phyloP scores from a whole-genome alignment of 805 yeast genomes.

The Kodamaea leandrae region DNA sequence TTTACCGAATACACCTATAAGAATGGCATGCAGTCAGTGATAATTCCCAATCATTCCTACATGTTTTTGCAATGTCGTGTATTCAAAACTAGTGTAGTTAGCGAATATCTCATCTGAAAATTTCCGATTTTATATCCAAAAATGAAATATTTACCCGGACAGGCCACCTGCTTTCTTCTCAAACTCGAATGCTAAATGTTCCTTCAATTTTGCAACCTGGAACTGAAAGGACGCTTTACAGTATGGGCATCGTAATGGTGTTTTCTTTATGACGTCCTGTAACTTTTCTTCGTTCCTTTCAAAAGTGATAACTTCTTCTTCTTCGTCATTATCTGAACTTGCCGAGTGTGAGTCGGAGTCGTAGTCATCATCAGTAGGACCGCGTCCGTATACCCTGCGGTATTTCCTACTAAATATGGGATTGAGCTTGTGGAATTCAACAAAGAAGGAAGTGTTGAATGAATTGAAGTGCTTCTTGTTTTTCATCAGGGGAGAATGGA shows the following conservation, averaged over 20 bases:
- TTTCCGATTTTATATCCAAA: neutral
- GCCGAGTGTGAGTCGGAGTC: conserved; percentile 13
- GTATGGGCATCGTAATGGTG: conserved; percentile 26
- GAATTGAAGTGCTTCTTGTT: conserved; percentile 67
- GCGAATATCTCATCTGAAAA: neutral
- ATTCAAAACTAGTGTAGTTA: conserved; percentile 1
- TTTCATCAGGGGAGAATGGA: conserved; percentile 53
- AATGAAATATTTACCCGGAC: neutral
- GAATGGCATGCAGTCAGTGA: conserved; percentile 45
- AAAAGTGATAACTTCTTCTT: conserved; percentile 7
- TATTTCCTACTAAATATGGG: conserved; percentile 16
- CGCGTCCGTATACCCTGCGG: neutral
- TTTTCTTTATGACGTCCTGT: conserved; percentile 15
- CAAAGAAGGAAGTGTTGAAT: conserved; percentile 64
- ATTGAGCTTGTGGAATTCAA: conserved; percentile 46
- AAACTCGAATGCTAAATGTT: conserved; percentile 23
- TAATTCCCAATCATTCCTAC: conserved; percentile 21
- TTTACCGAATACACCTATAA: conserved; percentile 47
- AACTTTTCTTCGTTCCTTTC: conserved; percentile 12
- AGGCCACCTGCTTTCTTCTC: neutral
- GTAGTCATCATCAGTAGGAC: conserved; percentile 6
- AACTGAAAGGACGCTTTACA: conserved; percentile 27
- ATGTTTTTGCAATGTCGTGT: conserved; percentile 4
- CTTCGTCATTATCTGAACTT: conserved; percentile 3
- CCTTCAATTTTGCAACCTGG: conserved; percentile 25